Base-by-base conservation (phyloP, 306 rosid species). In the Quercus rubra region DNA sequence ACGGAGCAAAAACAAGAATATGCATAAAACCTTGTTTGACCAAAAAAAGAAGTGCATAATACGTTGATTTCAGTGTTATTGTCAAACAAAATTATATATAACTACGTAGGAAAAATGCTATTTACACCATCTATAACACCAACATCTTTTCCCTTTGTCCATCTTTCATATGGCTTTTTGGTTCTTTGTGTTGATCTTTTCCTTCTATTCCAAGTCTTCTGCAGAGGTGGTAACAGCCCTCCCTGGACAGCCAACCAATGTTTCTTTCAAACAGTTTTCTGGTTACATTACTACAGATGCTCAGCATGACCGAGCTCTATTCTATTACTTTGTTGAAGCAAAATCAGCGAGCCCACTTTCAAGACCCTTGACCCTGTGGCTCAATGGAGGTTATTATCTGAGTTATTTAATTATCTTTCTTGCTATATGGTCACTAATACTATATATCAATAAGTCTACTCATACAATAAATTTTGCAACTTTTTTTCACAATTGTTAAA, bases 221-320 rank as follows among this genome's bases (percentile, higher is more conserved):
- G 41, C 57, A 21, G 58, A 71, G 6, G 35, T 71, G 20, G 17
- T 71, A 49, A 71, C 35, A 5, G 13, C 5, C 20, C 75, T 71
- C 11, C 57, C 75, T 2, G 38, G 57, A 49, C 35, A 71, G 20
- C n/a, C 20, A 11, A 21, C 30, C 31, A 20, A 43, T 71, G 56
- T 49, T 49, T 23, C 75, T 46, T 71, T 43, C 41, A 21, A 43
- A 46, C 74, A 38, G 56, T 43, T 23, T 41, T 71, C 74, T 71
- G 59, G 58, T 71, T 41, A 71, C 59, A 71, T 71, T 20, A 27
- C 31, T 33, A 21, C 21, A 1, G 58, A 49, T 71, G 41, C 59
- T 71, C 23, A 14, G 75, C 75, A 43, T 51, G 74, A 59, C 75
- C 59, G 57, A 71, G 15, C 59, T 71, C 57, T 43, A 49, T 71